These are phyloP conservation scores for Lentinula sp. DNA, from an alignment of 768 basidiomycete genomes.

Conservation along the genomic window DNA sequence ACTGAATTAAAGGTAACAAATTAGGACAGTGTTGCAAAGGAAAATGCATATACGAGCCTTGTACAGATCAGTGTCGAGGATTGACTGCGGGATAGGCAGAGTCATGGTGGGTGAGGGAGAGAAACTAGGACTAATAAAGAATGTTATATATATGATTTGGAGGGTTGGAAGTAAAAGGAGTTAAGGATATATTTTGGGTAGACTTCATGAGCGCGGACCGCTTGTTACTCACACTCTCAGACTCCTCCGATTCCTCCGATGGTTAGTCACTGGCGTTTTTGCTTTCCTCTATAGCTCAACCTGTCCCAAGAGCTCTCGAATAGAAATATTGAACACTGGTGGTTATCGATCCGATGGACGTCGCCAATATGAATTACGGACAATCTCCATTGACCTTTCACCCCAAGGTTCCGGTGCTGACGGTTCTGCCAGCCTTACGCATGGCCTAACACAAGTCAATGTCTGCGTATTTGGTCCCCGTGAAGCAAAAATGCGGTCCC, in stretches of 20 bases:
- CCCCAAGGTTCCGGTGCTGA: slow-evolving; percentile 68
- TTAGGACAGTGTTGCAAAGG: no score
- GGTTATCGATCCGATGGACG: slow-evolving; percentile 91
- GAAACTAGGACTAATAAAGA: neutral
- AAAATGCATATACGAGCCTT: slow-evolving; percentile 45
- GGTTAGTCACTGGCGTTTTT: neutral
- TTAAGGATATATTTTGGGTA: neutral
- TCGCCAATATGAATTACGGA: slow-evolving; percentile 86
- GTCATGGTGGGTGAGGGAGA: neutral
- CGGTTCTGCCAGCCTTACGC: slow-evolving; percentile 76
- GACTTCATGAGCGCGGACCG: no score
- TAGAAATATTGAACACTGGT: slow-evolving; percentile 80
- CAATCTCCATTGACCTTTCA: slow-evolving; percentile 71
- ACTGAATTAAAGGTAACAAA: slow-evolving; percentile 29
- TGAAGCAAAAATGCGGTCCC: slow-evolving; percentile 77
- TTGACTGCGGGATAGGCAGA: slow-evolving; percentile 34
- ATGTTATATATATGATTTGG: neutral
- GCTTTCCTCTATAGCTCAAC: neutral
- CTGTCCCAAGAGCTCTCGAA: slow-evolving; percentile 34
- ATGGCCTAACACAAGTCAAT: slow-evolving; percentile 86
- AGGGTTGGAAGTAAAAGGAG: neutral
- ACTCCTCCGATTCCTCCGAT: neutral
- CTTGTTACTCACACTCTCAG: neutral
- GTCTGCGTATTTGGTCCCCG: slow-evolving; percentile 90
- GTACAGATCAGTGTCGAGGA: slow-evolving; percentile 93